Evolutionary conservation across 306 rosid species (phyloP), one percentile per base, ranked within the genome.

Genomic region (Cicer bijugum): DNA sequence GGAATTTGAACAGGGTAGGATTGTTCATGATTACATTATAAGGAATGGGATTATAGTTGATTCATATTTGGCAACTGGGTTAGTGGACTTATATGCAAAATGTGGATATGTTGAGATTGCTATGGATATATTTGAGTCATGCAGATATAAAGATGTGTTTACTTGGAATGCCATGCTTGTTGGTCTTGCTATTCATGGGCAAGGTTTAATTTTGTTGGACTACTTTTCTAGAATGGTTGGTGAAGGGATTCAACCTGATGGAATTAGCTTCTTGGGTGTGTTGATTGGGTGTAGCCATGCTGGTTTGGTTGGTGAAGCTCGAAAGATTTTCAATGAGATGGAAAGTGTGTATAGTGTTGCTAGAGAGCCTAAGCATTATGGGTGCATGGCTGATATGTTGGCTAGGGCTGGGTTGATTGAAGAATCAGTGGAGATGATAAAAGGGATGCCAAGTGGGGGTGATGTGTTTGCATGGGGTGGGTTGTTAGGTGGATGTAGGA

Each of bases 141-240:
- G 87, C 59, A 12, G 5, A 0, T 75, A 79, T 14, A 89, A 86
- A 80, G 69, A 82, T n/a, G 79, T 91, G 60, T 85, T 78, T 59
- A 84, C 93, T 0, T 91, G 96, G 96, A 91, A 91, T 78, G 91
- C 97, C 48, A 88, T 91, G 90, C 88, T 89, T 50, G 90, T 75
- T 69, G 96, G 97, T 23, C 84, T 86, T 35, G 92, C 93, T 62
- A 85, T 86, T 84, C 93, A 91, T 17, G 97, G 97, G 9, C 80
- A 81, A 0, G 89, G 91, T 39, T 67, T 68, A 7, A 23, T 68
- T 40, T 78, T 81, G 66, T 15, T 91, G 9, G 71, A 66, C 0
- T 83, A 82, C 51, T 91, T 89, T 42, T 79, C 64, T 12, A 82
- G 86, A 71, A 88, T 89, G 97, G 65, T 75, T 56, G 65, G 45